A percentile compares a stretch with the other conserved stretches of the same genome.
phyloP scores from a whole-genome alignment of 192 early-diverging fungal genomes.

The Rhizoclosmatium globosum region DNA sequence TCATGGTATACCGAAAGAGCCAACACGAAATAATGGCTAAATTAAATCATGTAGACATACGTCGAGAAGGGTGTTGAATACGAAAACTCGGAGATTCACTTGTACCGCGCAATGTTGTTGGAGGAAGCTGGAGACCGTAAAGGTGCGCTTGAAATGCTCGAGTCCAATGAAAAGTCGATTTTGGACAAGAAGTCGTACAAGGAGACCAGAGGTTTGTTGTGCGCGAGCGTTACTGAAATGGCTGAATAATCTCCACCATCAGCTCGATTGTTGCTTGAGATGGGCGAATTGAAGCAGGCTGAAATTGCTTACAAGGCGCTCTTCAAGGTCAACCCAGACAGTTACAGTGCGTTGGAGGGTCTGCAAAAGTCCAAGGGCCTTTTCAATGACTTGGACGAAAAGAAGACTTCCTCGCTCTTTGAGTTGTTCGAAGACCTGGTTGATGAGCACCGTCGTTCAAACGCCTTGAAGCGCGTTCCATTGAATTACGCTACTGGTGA shows the following conservation, averaged over 20 bases:
- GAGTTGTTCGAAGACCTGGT: slow-evolving; percentile 60
- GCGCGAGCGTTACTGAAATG: neutral
- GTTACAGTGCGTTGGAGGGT: slow-evolving; percentile 73
- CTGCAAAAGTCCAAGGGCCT: slow-evolving; percentile 66
- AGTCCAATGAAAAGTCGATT: slow-evolving; percentile 75
- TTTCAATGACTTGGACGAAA: slow-evolving; percentile 39
- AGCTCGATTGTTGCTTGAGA: slow-evolving; percentile 76
- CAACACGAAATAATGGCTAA: too few species aligned
- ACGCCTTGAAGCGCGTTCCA: slow-evolving; percentile 78
- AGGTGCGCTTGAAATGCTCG: slow-evolving; percentile 79
- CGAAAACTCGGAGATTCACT: slow-evolving; percentile 82
- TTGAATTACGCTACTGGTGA: slow-evolving; percentile 79
- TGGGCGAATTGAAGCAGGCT: slow-evolving; percentile 73
- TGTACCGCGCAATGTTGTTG: slow-evolving; percentile 88
- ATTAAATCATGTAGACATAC: slow-evolving; percentile 16
- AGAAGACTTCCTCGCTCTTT: slow-evolving; percentile 37
- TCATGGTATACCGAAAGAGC: slow-evolving; percentile 57
- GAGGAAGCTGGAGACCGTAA: slow-evolving; percentile 85
- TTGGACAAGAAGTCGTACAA: slow-evolving; percentile 78
- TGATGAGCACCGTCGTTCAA: slow-evolving; percentile 81
- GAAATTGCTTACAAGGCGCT: slow-evolving; percentile 79
- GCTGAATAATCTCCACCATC: slow-evolving; percentile 18
- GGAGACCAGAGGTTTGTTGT: slow-evolving; percentile 61
- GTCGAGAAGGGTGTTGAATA: slow-evolving; percentile 49
- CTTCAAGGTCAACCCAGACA: slow-evolving; percentile 84